Evolutionary conservation across 1,284 basidiomycete species (phyloP).

Genomic region (Laetiporus sulphureus): DNA sequence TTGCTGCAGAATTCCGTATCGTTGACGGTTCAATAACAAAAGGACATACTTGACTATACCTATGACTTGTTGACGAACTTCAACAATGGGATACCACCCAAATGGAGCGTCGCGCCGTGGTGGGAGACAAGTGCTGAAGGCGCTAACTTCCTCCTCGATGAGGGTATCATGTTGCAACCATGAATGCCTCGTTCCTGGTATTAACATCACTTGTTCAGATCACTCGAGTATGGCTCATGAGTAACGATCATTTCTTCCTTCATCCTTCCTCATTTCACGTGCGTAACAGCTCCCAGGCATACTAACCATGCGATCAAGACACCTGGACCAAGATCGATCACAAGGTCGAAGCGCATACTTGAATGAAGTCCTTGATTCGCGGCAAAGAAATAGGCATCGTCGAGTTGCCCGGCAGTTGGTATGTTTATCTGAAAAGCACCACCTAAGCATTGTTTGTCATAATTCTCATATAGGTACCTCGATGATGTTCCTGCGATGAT

Average conservation of each 20-base stretch:
- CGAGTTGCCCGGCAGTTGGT: slow-evolving; percentile 73
- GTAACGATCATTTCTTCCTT: too few relatives aligned
- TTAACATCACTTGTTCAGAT: slow-evolving; percentile 29
- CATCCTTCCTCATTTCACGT: too few relatives aligned
- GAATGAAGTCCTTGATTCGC: slow-evolving; percentile 70
- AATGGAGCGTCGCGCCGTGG: slow-evolving; percentile 69
- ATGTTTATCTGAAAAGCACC: too few relatives aligned
- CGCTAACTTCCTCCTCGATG: slow-evolving; percentile 60
- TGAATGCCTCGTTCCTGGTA: too few relatives aligned
- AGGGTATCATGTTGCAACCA: slow-evolving; percentile 58
- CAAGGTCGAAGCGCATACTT: slow-evolving; percentile 46
- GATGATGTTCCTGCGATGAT: slow-evolving; percentile 72
- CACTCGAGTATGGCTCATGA: slow-evolving; percentile 65
- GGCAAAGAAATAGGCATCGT: slow-evolving; percentile 67
- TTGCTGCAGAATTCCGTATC: slow-evolving; percentile 50
- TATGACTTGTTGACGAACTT: slow-evolving; percentile 62
- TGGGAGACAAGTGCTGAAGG: slow-evolving; percentile 75
- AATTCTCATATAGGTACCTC: slow-evolving; percentile 37
- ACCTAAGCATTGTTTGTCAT: too few relatives aligned
- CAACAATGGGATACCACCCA: slow-evolving; percentile 60
- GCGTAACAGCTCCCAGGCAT: slow-evolving; percentile 69
- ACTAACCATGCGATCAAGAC: slow-evolving; percentile 65
- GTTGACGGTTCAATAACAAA: slow-evolving; percentile 63
- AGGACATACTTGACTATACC: slow-evolving; percentile 67
- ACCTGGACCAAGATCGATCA: slow-evolving; percentile 75